These are phyloP conservation scores for Capsicum pubescens DNA, from an alignment of 257 asterid species.

Conservation along the genomic window DNA sequence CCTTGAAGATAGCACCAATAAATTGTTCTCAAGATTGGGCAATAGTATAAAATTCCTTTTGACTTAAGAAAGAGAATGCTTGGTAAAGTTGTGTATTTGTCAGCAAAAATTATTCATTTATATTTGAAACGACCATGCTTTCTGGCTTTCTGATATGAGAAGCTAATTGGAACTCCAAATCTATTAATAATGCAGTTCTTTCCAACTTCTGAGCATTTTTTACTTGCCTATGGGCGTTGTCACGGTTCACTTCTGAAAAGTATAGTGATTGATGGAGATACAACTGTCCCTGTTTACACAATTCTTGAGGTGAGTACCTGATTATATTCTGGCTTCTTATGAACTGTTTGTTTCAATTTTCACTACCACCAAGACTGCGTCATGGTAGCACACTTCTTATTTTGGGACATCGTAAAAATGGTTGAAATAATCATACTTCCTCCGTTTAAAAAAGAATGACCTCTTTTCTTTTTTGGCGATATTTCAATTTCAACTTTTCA, in stretches of 20 bases:
- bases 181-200: slow-evolving; percentile 73
- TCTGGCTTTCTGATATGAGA: slow-evolving; percentile 19
- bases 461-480: too few relatives aligned
- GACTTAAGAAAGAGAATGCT: background rate
- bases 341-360: background rate
- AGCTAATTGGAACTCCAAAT: slow-evolving; percentile 26
- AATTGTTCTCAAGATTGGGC: background rate
- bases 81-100: background rate
- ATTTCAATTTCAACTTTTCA: too few relatives aligned
- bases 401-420: background rate
- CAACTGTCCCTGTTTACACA: slow-evolving; percentile 80
- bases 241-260: slow-evolving; percentile 92
- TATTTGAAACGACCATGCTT: background rate
- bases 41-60: background rate
- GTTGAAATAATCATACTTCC: background rate
- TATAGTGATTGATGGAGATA: slow-evolving; percentile 87
- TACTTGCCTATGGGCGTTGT: slow-evolving; percentile 96
- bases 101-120: background rate
- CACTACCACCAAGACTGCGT: slow-evolving; percentile 1
- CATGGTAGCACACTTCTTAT: background rate
- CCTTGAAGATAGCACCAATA: background rate
- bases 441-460: too few relatives aligned
- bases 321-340: background rate
- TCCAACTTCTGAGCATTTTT: slow-evolving; percentile 91
- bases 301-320: slow-evolving; percentile 74